Conservation (phyloP, 306 rosid species). For the Dalbergia cochinchinensis region DNA sequence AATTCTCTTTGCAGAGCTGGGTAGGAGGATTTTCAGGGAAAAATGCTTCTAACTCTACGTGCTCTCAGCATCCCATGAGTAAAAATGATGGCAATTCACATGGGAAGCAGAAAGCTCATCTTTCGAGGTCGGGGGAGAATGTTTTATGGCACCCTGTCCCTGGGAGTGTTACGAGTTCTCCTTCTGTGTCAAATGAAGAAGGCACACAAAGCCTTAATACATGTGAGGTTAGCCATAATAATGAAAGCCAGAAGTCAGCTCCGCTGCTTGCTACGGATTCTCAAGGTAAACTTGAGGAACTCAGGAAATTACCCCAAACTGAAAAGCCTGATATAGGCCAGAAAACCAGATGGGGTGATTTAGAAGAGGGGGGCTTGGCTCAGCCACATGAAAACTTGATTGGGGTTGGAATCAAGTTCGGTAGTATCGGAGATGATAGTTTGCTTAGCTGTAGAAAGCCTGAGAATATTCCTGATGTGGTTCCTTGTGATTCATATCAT, state of each 20-base stretch:
- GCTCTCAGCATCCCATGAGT: slow-evolving; percentile 50
- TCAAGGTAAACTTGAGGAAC: slow-evolving; percentile 53
- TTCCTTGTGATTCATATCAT: slow-evolving; percentile 43
- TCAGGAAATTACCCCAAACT: slow-evolving; percentile 50
- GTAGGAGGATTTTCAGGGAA: slow-evolving; percentile 81
- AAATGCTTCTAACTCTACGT: slow-evolving; percentile 56
- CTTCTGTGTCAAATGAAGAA: slow-evolving; percentile 53
- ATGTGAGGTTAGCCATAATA: slow-evolving; percentile 47
- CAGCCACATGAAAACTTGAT: slow-evolving; percentile 59
- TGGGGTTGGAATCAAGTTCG: slow-evolving; percentile 89
- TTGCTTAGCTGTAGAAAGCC: slow-evolving; percentile 59
- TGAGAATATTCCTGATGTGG: slow-evolving; percentile 51
- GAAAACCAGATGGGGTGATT: slow-evolving; percentile 72
- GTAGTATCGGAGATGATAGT: slow-evolving; percentile 84
- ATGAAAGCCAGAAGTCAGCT: slow-evolving; percentile 54
- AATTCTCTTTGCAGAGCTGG: slow-evolving; percentile 87
- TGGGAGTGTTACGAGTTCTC: slow-evolving; percentile 50
- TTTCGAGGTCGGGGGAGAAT: slow-evolving; percentile 58
- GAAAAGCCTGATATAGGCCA: slow-evolving; percentile 57
- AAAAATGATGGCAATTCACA: slow-evolving; percentile 50
- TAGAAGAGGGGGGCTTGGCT: slow-evolving; percentile 62
- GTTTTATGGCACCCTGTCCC: slow-evolving; percentile 49
- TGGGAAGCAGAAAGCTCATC: slow-evolving; percentile 59
- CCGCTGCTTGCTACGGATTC: slow-evolving; percentile 46
- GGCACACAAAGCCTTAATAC: slow-evolving; percentile 43